Evolutionary conservation across 2,329 filamentous ascomycete species (phyloP).

Genomic region (Acephala macrosclerotiorum): DNA sequence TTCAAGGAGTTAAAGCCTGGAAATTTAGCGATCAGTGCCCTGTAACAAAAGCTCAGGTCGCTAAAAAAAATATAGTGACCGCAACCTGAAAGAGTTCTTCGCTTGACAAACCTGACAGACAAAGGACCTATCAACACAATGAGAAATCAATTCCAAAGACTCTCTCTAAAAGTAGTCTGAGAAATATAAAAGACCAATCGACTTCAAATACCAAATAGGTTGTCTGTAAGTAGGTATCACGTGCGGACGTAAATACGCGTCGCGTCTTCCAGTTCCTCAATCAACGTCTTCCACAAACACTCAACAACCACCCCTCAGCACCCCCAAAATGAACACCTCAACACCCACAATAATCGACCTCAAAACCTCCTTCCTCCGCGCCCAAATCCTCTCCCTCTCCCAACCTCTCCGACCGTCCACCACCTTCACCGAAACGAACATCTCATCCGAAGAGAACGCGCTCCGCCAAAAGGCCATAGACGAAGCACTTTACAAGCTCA

Average conservation of each 20-base stretch:
- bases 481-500: slow-evolving; percentile 64
- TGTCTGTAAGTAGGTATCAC: not conserved
- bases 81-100: too few relatives aligned
- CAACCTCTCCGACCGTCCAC: slow-evolving; percentile 64
- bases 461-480: slow-evolving; percentile 57
- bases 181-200: not conserved
- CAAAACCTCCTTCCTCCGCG: slow-evolving; percentile 69
- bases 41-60: too few relatives aligned
- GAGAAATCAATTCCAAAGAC: too few relatives aligned
- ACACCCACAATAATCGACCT: slow-evolving; percentile 64
- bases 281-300: not conserved
- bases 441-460: slow-evolving; percentile 51
- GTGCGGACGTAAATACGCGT: not conserved
- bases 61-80: too few relatives aligned
- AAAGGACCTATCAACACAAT: too few relatives aligned
- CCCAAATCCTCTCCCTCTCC: slow-evolving; percentile 69
- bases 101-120: too few relatives aligned
- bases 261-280: not conserved
- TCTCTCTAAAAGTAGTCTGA: too few relatives aligned
- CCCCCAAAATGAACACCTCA: slow-evolving; percentile 39
- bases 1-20: too few relatives aligned
- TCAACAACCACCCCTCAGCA: not conserved
- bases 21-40: too few relatives aligned
- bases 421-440: slow-evolving; percentile 52
- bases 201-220: not conserved